Percentiles rank a stretch among this genome's conserved stretches.
phyloP scores from a whole-genome alignment of 2,329 filamentous ascomycete species.

The Diaporthe helianthi region DNA sequence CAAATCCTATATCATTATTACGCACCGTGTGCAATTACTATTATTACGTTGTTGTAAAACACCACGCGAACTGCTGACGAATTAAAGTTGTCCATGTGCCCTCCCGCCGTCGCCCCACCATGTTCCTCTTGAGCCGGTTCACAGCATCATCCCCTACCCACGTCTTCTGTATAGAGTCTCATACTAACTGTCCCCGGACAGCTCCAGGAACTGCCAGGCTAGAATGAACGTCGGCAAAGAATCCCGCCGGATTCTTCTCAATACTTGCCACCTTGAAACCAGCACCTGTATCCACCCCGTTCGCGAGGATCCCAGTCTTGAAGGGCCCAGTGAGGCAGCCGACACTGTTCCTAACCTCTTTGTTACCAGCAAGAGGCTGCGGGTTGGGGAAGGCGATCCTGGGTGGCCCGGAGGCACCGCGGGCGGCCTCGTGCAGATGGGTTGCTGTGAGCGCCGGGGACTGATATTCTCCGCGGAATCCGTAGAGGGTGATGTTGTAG shows the following conservation, averaged over 20 bases:
- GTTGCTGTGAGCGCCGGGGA: slow-evolving; percentile 56
- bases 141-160: background rate
- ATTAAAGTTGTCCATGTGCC: too few species aligned
- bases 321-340: slow-evolving; percentile 49
- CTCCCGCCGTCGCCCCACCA: too few species aligned
- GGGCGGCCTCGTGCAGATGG: slow-evolving; percentile 55
- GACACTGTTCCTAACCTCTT: slow-evolving; percentile 35
- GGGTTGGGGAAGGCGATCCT: slow-evolving; percentile 55
- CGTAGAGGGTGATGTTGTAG: slow-evolving; percentile 54
- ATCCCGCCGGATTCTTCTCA: slow-evolving; percentile 53
- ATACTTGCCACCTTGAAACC: slow-evolving; percentile 55
- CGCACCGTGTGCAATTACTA: background rate
- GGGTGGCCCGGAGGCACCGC: slow-evolving; percentile 53
- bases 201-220: slow-evolving; percentile 51
- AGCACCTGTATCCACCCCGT: slow-evolving; percentile 52
- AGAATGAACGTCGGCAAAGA: slow-evolving; percentile 58
- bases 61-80: too few species aligned
- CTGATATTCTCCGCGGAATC: slow-evolving; percentile 52
- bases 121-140: background rate
- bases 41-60: too few species aligned
- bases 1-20: background rate
- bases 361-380: slow-evolving; percentile 40
- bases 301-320: slow-evolving; percentile 49
- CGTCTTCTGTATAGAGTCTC: background rate
- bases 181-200: slow-evolving; percentile 52